Evolutionary conservation across 768 basidiomycete species (phyloP).

Genomic region (Hericium rajendrae): DNA sequence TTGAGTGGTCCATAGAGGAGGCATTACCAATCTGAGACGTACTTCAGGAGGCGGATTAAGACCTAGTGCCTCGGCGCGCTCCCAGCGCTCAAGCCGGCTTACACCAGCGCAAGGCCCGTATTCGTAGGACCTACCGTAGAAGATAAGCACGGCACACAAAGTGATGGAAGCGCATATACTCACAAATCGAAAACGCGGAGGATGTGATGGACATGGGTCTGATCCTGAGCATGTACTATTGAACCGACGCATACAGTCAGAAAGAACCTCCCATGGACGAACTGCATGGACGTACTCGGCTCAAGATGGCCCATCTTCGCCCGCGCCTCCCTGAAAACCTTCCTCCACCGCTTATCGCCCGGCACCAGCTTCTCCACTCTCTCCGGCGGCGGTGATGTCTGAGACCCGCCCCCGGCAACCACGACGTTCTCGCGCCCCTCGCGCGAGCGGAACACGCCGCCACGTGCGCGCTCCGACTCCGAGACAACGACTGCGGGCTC

Average conservation of each 20-base stretch:
- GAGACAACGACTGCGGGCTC: background rate
- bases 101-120: slow-evolving; percentile 77
- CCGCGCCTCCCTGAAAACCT: slow-evolving; percentile 7
- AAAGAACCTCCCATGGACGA: background rate
- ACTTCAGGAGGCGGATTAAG: slow-evolving; percentile 76
- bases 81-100: slow-evolving; percentile 80
- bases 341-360: slow-evolving; percentile 12
- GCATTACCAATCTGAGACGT: slow-evolving; percentile 14
- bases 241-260: background rate
- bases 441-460: background rate
- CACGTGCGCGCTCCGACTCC: slow-evolving; percentile 8
- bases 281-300: slow-evolving; percentile 7
- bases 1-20: background rate
- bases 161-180: slow-evolving; percentile 14
- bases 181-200: slow-evolving; percentile 75
- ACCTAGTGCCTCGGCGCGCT: slow-evolving; percentile 70
- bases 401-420: too few species aligned
- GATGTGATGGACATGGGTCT: slow-evolving; percentile 60
- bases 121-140: slow-evolving; percentile 49
- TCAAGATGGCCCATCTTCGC: slow-evolving; percentile 14
- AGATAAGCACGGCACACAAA: slow-evolving; percentile 2
- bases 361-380: slow-evolving; percentile 5
- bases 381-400: background rate
- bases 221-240: slow-evolving; percentile 55
- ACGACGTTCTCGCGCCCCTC: background rate